phyloP scores from a whole-genome alignment of 1,284 basidiomycete genomes.

The Pseudozyma sp. region DNA sequence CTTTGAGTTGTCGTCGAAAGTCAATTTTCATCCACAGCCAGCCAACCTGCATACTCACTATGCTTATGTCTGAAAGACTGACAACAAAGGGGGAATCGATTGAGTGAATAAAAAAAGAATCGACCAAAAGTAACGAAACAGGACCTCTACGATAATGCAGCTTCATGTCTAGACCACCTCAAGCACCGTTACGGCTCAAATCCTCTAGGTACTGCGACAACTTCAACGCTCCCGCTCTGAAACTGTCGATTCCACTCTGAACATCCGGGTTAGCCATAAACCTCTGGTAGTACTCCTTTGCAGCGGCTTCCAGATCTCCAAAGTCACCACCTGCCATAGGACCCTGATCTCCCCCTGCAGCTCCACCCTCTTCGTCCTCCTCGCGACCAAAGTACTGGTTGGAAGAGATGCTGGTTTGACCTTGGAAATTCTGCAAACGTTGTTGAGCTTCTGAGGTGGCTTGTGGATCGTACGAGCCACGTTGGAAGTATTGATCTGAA shows the following conservation, averaged over 20 bases:
- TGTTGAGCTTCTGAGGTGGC: constrained; percentile 81
- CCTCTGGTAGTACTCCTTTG: constrained; percentile 65
- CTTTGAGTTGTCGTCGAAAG: constrained; percentile 2
- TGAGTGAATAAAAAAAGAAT: constrained; percentile 8
- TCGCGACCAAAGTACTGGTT: constrained; percentile 80
- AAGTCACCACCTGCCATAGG: constrained; percentile 55
- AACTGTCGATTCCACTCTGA: constrained; percentile 66
- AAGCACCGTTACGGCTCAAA: constrained; percentile 66
- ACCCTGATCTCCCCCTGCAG: constrained; percentile 20
- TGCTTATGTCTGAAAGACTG: not conserved
- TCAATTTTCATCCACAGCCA: not conserved
- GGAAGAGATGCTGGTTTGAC: constrained; percentile 92
- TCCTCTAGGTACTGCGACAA: constrained; percentile 67
- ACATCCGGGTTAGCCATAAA: constrained; percentile 69
- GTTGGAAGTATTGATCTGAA: constrained; percentile 96
- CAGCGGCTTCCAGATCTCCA: constrained; percentile 62
- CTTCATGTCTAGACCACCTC: not conserved
- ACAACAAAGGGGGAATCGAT: constrained; percentile 12
- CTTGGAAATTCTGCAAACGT: constrained; percentile 86
- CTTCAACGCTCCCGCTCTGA: constrained; percentile 66
- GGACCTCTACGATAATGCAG: not conserved
- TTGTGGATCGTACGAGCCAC: constrained; percentile 85
- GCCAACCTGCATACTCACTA: not conserved
- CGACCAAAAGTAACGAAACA: not conserved
- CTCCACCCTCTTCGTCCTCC: constrained; percentile 77